Evolutionary conservation across 2,329 filamentous ascomycete genomes (phyloP).

Genomic region (Clonostachys byssicola): DNA sequence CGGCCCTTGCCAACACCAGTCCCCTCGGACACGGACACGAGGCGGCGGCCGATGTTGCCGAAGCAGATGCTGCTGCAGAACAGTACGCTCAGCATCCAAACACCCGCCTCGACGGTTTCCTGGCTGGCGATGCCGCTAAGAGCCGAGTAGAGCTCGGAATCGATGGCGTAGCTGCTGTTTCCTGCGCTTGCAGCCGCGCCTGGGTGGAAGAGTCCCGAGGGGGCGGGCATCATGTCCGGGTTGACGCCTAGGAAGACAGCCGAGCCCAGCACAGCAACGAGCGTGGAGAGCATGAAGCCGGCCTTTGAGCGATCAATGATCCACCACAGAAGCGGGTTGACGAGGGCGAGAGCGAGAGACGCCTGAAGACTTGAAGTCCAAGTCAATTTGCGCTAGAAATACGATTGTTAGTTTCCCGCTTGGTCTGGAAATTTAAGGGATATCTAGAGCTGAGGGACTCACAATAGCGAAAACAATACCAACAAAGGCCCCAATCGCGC

Average conservation of each 20-base stretch:
- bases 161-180: neutral
- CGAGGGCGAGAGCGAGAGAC: constrained; percentile 81
- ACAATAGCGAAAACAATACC: constrained; percentile 71
- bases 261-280: constrained; percentile 72
- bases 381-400: constrained; percentile 70
- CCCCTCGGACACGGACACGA: constrained; percentile 59
- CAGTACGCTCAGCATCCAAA: constrained; percentile 89
- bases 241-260: constrained; percentile 69
- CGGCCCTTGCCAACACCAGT: constrained; percentile 35
- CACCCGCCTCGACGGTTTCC: constrained; percentile 66
- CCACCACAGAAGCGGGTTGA: constrained; percentile 94
- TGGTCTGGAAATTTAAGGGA: neutral
- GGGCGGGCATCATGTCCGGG: constrained; percentile 72
- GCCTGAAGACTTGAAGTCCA: constrained; percentile 96
- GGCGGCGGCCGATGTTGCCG: constrained; percentile 83
- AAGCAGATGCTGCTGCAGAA: constrained; percentile 96
- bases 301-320: constrained; percentile 85
- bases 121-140: constrained; percentile 41
- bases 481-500: constrained; percentile 56
- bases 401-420: neutral
- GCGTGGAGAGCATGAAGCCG: constrained; percentile 74
- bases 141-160: neutral
- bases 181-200: constrained; percentile 4
- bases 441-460: constrained; percentile 29
- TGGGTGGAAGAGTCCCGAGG: constrained; percentile 33